phyloP scores from a whole-genome alignment of 176 grass and related monocot species.

The Oryza meridionalis region DNA sequence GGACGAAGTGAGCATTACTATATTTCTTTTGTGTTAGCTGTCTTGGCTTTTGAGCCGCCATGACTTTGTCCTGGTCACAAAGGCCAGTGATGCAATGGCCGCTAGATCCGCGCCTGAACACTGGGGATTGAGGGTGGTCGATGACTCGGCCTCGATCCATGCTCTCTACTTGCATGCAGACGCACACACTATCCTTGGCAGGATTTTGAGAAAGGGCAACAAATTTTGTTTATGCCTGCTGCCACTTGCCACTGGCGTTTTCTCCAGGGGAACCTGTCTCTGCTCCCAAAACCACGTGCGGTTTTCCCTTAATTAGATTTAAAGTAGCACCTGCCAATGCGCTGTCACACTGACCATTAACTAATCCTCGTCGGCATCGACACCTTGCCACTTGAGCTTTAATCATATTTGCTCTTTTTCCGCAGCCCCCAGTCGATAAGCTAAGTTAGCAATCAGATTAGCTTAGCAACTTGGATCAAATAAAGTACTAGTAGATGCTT shows the following conservation, averaged over 20 bases:
- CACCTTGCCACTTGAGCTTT: neutral
- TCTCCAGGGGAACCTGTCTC: neutral
- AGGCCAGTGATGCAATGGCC: neutral
- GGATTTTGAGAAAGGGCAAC: neutral
- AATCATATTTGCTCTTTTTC: neutral
- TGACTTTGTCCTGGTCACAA: neutral
- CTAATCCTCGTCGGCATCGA: slow-evolving; percentile 22
- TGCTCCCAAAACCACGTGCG: slow-evolving; percentile 46
- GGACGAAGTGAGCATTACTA: too few species aligned
- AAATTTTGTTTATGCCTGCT: slow-evolving; percentile 41
- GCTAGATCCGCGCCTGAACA: slow-evolving; percentile 12
- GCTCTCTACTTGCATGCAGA: neutral
- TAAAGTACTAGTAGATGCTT: slow-evolving; percentile 6
- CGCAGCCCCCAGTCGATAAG: slow-evolving; percentile 27
- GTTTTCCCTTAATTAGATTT: slow-evolving; percentile 28
- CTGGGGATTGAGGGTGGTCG: neutral
- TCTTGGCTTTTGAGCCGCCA: neutral
- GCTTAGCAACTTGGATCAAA: too few species aligned
- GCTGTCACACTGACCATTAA: slow-evolving; percentile 31
- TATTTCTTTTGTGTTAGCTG: neutral
- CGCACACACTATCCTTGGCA: neutral
- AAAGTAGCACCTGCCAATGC: slow-evolving; percentile 4
- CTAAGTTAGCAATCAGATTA: slow-evolving; percentile 19
- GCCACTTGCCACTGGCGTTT: neutral
- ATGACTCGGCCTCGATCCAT: neutral